Conservation (phyloP, 2,329 filamentous ascomycete species). For the Nemania diffusa region DNA sequence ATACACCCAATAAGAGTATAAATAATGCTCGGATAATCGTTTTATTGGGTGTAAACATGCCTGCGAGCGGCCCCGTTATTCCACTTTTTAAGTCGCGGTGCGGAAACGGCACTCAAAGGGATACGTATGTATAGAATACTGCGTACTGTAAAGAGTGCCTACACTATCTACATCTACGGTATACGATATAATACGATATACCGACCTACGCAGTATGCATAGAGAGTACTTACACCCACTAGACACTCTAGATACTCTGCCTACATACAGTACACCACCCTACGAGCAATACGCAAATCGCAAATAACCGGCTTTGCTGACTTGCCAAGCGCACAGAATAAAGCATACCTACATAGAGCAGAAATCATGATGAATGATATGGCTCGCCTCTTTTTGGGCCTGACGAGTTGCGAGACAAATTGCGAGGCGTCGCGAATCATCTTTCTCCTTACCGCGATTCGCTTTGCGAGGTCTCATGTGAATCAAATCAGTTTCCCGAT, state of each 20-base stretch:
- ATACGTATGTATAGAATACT: too few species aligned
- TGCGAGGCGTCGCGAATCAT: conserved; percentile 21
- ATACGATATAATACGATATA: too few species aligned
- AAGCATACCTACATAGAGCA: neutral
- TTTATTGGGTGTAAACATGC: too few species aligned
- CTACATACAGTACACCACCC: neutral
- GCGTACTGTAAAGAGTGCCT: neutral
- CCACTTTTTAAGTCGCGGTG: too few species aligned
- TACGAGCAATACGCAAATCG: neutral
- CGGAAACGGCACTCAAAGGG: too few species aligned
- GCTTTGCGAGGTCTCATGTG: conserved; percentile 19
- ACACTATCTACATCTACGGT: neutral
- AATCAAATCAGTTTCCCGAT: neutral
- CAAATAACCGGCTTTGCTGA: neutral
- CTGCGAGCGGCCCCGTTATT: too few species aligned
- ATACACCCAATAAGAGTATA: too few species aligned
- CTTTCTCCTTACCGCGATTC: conserved; percentile 7
- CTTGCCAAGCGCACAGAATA: conserved; percentile 1
- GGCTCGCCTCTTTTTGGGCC: conserved; percentile 1
- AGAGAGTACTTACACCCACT: too few species aligned
- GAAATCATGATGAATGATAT: conserved; percentile 3
- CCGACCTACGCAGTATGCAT: too few species aligned
- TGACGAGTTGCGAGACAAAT: conserved; percentile 21
- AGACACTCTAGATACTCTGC: too few species aligned
- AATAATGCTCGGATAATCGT: too few species aligned